Conservation (phyloP, 2,329 filamentous ascomycete species). For the Ophiosphaerella narmari region DNA sequence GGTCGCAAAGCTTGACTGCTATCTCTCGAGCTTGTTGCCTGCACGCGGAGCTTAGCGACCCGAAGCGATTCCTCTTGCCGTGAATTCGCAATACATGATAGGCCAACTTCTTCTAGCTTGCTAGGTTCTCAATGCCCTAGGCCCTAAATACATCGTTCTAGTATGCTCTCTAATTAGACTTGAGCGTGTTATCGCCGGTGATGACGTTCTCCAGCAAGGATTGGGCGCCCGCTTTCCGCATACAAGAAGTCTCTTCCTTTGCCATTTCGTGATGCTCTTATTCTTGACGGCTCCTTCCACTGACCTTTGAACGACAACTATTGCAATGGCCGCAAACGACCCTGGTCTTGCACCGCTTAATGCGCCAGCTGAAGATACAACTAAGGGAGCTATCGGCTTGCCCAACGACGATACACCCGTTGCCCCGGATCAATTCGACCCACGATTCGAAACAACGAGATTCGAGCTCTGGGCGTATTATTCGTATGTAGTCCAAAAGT, state of each 20-base stretch:
- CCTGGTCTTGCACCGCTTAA: constrained; percentile 27
- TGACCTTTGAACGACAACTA: not conserved
- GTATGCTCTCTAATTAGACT: constrained; percentile 1
- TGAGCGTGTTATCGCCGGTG: constrained; percentile 8
- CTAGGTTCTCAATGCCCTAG: constrained; percentile 3
- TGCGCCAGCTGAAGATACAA: constrained; percentile 23
- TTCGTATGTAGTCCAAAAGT: constrained; percentile 36
- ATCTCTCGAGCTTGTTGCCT: constrained; percentile 1
- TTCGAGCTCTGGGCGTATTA: constrained; percentile 64
- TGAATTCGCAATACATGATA: not conserved
- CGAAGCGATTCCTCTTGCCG: not conserved
- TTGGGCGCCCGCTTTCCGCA: constrained; percentile 8
- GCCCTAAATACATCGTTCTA: not conserved
- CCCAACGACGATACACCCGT: constrained; percentile 48
- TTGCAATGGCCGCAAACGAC: constrained; percentile 26
- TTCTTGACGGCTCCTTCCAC: not conserved
- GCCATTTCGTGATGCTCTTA: not conserved
- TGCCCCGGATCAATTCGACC: constrained; percentile 61
- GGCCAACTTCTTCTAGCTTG: not conserved
- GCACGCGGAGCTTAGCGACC: not conserved
- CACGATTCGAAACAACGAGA: constrained; percentile 56
- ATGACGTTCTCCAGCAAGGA: constrained; percentile 9
- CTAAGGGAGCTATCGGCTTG: constrained; percentile 23
- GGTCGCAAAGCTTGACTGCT: constrained; percentile 4
- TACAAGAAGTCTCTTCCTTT: constrained; percentile 5